Evolutionary conservation across 1,284 basidiomycete genomes (phyloP), one percentile per base, ranked within the genome.

Genomic region (Sanguinoderma infundibulare): DNA sequence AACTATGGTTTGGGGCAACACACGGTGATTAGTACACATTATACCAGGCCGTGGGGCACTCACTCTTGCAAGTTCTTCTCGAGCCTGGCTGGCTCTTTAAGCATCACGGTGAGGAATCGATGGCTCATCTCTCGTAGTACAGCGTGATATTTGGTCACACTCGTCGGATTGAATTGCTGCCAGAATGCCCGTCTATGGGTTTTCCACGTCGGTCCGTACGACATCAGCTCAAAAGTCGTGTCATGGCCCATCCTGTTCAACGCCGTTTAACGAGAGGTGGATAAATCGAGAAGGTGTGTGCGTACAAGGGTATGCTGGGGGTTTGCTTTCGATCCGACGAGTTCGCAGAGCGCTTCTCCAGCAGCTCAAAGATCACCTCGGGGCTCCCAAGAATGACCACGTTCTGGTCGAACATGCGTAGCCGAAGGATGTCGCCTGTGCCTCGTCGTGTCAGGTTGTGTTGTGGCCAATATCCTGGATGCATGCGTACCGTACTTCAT

Each of bases 341-440:
- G 53, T 60, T 65, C 9, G 55, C 49, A 5, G 62, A 62, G 5
- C 57, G 39, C 49, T 51, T 62, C 12, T 67, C 62, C 12, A 67
- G 53, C 10, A 59, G 51, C 8, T 65, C 67, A n/a, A 44, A 36
- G 17, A 62, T 60, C 3, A 47, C 53, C 5, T 57, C 49, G 3
- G 54, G 14, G 14, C 59, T 58, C 7, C 59, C 61, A 22, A 69
- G 40, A 10, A 74, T 57, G 12, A 74, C 53, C 26, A 70, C 60
- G 7, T 62, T 59, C 30, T 67, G 53, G 0, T 69, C 69, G 5
- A 72, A 56, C 5, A 70, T 55, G 10, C 51, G 52, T 10, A 74
- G 30, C 34, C 69, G 69, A 20, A 70, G 51, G 8, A 74, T 57
- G 28, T 73, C 67, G 1, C 65, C 65, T 62, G 40, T 2, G 22